phyloP scores from a whole-genome alignment of 176 grass and related monocot species.

The Phoenix dactylifera region DNA sequence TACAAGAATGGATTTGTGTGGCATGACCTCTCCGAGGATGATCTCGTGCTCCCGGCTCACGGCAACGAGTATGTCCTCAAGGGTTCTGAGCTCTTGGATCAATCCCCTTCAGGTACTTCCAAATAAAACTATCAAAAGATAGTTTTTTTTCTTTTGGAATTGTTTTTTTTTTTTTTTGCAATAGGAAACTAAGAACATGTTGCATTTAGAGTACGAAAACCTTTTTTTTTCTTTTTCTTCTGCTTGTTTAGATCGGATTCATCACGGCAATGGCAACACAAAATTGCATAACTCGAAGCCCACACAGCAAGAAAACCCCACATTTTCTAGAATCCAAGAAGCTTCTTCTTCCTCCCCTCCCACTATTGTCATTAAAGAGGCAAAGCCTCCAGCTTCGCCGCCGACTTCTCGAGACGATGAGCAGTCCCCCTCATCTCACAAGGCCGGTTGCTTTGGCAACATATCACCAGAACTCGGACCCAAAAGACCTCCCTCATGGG shows the following conservation, averaged over 20 bases:
- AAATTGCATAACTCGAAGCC: slow-evolving; percentile 37
- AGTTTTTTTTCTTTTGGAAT: too few relatives aligned
- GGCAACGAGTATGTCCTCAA: slow-evolving; percentile 93
- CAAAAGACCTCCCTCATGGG: slow-evolving; percentile 22
- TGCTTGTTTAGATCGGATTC: slow-evolving; percentile 32
- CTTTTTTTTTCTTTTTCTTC: not conserved
- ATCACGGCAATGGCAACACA: slow-evolving; percentile 33
- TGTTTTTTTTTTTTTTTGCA: too few relatives aligned
- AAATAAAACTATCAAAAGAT: not conserved
- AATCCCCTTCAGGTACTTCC: slow-evolving; percentile 48
- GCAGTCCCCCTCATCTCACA: slow-evolving; percentile 28
- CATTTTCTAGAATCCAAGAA: slow-evolving; percentile 31
- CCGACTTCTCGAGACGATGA: slow-evolving; percentile 33
- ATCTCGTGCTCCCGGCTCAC: slow-evolving; percentile 65
- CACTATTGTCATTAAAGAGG: slow-evolving; percentile 34
- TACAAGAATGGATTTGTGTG: slow-evolving; percentile 99
- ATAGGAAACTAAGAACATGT: too few relatives aligned
- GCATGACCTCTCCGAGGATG: slow-evolving; percentile 82
- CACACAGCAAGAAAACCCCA: slow-evolving; percentile 19
- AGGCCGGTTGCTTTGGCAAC: slow-evolving; percentile 9
- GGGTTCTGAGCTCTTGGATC: slow-evolving; percentile 73
- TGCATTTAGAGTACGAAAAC: not conserved
- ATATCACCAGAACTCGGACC: slow-evolving; percentile 27
- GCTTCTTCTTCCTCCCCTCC: slow-evolving; percentile 54
- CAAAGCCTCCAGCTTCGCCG: slow-evolving; percentile 21